Evolutionary conservation across 2,329 filamentous ascomycete genomes (phyloP), one percentile per base, ranked within the genome.

Genomic region (Aspergillus floridensis): DNA sequence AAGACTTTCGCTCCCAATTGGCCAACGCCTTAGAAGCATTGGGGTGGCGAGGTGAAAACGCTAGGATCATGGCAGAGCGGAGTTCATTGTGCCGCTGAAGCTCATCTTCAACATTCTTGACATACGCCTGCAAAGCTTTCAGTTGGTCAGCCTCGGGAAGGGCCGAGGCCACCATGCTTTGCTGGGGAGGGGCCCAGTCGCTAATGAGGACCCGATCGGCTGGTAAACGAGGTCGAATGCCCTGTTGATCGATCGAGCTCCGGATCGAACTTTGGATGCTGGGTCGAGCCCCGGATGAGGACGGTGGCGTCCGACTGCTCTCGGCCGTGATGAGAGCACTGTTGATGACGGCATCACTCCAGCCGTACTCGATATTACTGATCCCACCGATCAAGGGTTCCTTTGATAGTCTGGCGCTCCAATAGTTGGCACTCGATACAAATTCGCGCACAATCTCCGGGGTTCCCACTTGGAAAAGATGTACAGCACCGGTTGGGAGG

Each of bases 401-500:
- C 63, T 96, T 97, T 70, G 92, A 96, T 32, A 98, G 82, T 54
- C 95, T 86, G 2, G 95, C 93, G 70, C 92, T 95, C 95, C 95
- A 99, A 77, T 98, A 99, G 77, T 99, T 99, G 68, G 91, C 92
- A 1, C 93, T 96, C 19, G 86, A 88, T 55, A 98, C 93, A 69
- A 97, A 99, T 73, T 99, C 95, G 67, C 90, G 89, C 67, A 93
- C 90, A 68, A 98, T 96, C 68, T 99, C 95, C 0, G 91, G 87
- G 0, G 95, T 99, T 58, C 95, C 95, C 52, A 95, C 95, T 71
- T 98, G 93, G 83, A 99, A 99, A n/a, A 99, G 83, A 73, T 99
- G 95, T 0, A 99, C 93, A 0, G 93, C 93, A 12, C 95, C 95
- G 1, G 88, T 96, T 0, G 95, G 93, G 49, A 99, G 80, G 63